Percentiles rank a stretch among this genome's conserved stretches.
Conservation (phyloP, 139 green algal species). For the Coelastrella sp. region DNA sequence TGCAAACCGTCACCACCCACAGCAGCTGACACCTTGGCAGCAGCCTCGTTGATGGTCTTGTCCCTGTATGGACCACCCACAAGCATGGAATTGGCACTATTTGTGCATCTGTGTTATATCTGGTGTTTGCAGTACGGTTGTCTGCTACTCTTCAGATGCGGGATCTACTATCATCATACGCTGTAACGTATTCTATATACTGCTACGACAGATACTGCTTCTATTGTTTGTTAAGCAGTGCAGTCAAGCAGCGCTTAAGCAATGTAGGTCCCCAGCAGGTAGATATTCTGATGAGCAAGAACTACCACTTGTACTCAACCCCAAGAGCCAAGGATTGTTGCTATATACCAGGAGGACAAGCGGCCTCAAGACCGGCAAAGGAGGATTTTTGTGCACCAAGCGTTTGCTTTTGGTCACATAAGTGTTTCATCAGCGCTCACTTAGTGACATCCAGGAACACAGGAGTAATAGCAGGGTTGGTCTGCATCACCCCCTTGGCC, state of each 20-base stretch:
- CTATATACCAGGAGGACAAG: too few relatives aligned
- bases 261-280: too few relatives aligned
- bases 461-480: background rate
- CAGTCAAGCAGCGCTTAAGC: too few relatives aligned
- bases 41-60: background rate
- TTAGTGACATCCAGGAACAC: background rate
- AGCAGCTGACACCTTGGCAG: constrained; percentile 21
- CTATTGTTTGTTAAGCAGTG: too few relatives aligned
- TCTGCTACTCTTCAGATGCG: too few relatives aligned
- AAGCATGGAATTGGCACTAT: background rate
- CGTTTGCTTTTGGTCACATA: too few relatives aligned
- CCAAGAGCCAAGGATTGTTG: too few relatives aligned
- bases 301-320: too few relatives aligned
- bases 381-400: background rate
- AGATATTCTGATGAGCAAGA: too few relatives aligned
- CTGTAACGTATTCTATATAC: too few relatives aligned
- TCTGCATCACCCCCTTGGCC: background rate
- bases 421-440: background rate
- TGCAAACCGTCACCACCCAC: constrained; percentile 5
- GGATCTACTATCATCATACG: too few relatives aligned
- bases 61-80: background rate
- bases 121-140: background rate
- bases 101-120: background rate
- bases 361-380: background rate
- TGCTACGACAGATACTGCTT: too few relatives aligned